Evolutionary conservation across 164 flowering plant species (phyloP), one percentile per base, ranked within the genome.

Genomic region (Kingdonia uniflora): DNA sequence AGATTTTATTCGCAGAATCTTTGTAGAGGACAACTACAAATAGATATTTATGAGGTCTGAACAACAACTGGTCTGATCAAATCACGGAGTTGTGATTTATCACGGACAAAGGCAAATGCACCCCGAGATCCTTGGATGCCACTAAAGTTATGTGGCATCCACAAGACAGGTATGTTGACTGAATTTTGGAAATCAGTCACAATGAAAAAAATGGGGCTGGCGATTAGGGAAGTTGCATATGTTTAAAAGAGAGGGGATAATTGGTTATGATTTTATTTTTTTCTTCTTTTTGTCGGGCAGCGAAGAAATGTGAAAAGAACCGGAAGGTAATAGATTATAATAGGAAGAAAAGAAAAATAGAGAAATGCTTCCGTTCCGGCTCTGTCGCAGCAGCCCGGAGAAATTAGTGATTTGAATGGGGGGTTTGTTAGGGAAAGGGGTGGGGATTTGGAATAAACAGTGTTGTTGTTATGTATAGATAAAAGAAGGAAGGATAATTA

Each of bases 1-100:
- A 11, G 84, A 87, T 52, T 87, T 87, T 56, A 66, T 80, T 0
- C 74, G 85, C 7, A 76, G 90, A 61, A 75, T 79, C 29, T 87
- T 87, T 59, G 57, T 82, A 0, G 84, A 80, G 64, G 90, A 84
- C 21, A 42, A 38, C 11, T 22, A 24, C 23, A 15, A 21, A 26
- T 19, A 33, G 19, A 11, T 14, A 29, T 8, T 29, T n/a, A n/a
- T n/a, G 35, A 29, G 4, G 35, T 29, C 35, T 29, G 6, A 29
- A 29, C 8, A 29, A 3, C 35, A 29, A 29, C 35, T 29, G 35
- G 35, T 29, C 35, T 29, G 35, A 29, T 29, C 35, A 29, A 29
- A 29, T 29, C 35, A 29, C 35, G 6, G 4, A 8, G 35, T 29
- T 29, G 49, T 7, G 11, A 16, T 24, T 16, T 20, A 15, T 5